These are phyloP conservation scores for Carpinus fangiana DNA, from an alignment of 306 rosid genomes.

Conservation along the genomic window DNA sequence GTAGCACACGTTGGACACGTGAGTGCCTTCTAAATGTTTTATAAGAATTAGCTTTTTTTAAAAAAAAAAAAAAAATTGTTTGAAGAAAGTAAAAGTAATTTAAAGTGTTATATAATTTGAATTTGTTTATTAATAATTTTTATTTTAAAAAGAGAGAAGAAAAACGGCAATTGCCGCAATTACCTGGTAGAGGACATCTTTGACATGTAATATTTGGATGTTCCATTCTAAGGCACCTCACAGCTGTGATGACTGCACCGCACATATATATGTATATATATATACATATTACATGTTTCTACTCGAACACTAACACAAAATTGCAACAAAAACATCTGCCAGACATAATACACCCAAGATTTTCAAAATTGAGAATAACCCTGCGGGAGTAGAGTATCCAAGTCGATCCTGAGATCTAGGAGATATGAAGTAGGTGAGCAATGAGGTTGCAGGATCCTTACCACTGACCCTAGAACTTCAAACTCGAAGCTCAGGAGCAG, in stretches of 20 bases:
- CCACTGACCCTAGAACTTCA: slow-evolving; percentile 19
- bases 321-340: not conserved
- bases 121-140: no score
- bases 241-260: not conserved
- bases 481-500: slow-evolving; percentile 3
- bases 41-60: no score
- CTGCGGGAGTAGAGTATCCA: not conserved
- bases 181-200: not conserved
- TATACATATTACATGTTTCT: not conserved
- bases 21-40: no score
- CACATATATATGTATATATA: not conserved
- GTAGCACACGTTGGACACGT: no score
- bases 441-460: slow-evolving; percentile 6
- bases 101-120: no score
- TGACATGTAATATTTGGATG: not conserved
- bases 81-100: no score
- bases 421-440: not conserved
- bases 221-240: not conserved
- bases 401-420: not conserved
- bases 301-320: not conserved
- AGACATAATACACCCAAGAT: not conserved
- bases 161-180: no score
- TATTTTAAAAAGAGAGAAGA: no score
- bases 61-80: no score
- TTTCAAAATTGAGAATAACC: not conserved